Evolutionary conservation across 345 rosid species (phyloP).

Genomic region (Acer yangbiense): DNA sequence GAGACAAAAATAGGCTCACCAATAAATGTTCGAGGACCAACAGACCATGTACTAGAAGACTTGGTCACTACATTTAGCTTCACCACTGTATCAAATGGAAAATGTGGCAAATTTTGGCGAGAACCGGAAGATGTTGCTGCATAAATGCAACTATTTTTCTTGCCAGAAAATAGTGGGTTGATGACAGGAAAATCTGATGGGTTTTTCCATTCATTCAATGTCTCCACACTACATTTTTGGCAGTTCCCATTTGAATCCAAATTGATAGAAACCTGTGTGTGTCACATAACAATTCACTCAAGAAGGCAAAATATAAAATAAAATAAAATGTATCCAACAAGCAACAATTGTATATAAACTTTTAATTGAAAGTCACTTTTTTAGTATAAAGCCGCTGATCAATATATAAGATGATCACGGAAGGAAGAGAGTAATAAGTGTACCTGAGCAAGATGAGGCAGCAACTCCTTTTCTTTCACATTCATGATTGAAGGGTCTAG

Average conservation of each 20-base stretch:
- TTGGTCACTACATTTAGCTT: conserved; percentile 49
- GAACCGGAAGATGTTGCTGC: conserved; percentile 72
- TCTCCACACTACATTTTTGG: conserved; percentile 48
- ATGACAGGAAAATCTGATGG: conserved; percentile 75
- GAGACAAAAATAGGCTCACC: conserved; percentile 90
- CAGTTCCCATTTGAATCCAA: conserved; percentile 51
- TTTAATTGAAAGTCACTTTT: no score
- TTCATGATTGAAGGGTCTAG: conserved; percentile 86
- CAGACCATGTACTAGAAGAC: conserved; percentile 54
- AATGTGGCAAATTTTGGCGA: conserved; percentile 65
- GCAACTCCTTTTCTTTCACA: conserved; percentile 30
- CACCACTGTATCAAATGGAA: conserved; percentile 81
- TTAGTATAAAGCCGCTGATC: no score
- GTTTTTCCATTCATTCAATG: conserved; percentile 56
- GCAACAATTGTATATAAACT: no score
- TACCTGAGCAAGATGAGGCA: conserved; percentile 80
- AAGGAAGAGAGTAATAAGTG: background rate
- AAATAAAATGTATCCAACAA: no score
- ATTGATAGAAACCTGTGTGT: conserved; percentile 50
- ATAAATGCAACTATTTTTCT: conserved; percentile 46
- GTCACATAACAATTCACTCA: background rate
- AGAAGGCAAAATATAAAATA: background rate
- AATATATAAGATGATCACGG: no score
- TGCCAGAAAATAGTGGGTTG: conserved; percentile 69
- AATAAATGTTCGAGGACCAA: conserved; percentile 61